Base-by-base conservation (phyloP, 1,284 basidiomycete species). In the Mycena sp. region DNA sequence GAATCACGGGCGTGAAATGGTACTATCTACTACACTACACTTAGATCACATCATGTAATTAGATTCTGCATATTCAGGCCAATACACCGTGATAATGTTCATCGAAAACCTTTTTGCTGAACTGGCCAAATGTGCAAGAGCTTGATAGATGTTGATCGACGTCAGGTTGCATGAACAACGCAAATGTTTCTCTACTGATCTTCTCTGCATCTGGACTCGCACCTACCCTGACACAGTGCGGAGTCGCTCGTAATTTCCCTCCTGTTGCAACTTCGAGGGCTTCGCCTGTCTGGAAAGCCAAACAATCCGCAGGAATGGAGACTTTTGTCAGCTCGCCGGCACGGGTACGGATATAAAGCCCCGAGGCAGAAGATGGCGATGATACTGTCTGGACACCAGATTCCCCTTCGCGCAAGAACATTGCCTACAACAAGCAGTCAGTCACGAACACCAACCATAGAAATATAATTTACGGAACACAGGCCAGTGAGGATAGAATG, bases 231-330 rank as follows among this genome's bases (percentile, higher is more conserved):
- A 98, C 95, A 69, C 93, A 97, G 71, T 98, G 95, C 9, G 95
- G 94, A 1, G 95, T 98, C 0, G 95, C 95, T 45, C 89, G 85
- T 19, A 98, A 80, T 63, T 81, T 84, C 12, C 87, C 87, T 19
- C 83, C 87, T 1, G 95, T 96, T 14, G 95, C 89, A 29, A 98
- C 81, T 75, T 96, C 89, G 28, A 98, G 85, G 16, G 95, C 93
- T 78, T 98, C 94, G 9, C 95, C 95, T 0, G 94, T 97, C 76
- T 98, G 95, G 77, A 98, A 96, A 2, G 95, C 95, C 61, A 94
- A 78, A 72, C 88, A 92, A 71, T 93, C 87, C 17, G 80, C 71
- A 2, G 96, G 95, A 65, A 98, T 97, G 1, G 87, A 81, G 14
- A 96, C 93, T 74, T 94, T 95, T 17, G 87, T 88, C 21, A 92